These are phyloP conservation scores for Bruguiera parviflora DNA, from an alignment of 345 rosid species.

Conservation along the genomic window DNA sequence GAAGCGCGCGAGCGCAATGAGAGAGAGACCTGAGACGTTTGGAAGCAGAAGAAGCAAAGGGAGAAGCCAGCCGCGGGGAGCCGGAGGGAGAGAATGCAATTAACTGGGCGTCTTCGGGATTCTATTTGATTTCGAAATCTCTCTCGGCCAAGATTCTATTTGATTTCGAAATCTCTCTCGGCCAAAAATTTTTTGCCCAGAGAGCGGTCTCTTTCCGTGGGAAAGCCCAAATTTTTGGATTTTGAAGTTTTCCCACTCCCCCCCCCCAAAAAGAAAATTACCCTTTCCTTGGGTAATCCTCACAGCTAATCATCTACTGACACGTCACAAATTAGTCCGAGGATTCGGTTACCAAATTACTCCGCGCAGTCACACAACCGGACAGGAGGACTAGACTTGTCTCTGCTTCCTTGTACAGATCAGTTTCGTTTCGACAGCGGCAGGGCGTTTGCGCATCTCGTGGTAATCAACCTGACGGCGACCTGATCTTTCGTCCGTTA, in stretches of 20 bases:
- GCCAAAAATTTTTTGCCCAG: slow-evolving; percentile 7
- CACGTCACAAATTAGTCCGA: neutral
- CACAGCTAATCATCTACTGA: neutral
- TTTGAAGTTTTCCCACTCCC: slow-evolving; percentile 14
- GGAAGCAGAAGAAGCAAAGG: neutral
- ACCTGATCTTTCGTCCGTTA: no score
- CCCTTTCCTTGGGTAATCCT: neutral
- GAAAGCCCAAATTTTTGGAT: slow-evolving; percentile 25
- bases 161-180: neutral
- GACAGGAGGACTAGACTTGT: no score
- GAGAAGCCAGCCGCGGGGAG: neutral
- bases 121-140: slow-evolving; percentile 4
- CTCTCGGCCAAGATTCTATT: slow-evolving; percentile 1
- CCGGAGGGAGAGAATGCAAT: neutral
- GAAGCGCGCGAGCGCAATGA: neutral
- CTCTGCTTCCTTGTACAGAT: no score
- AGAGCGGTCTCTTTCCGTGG: slow-evolving; percentile 33
- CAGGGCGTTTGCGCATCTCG: no score
- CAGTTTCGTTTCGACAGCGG: no score
- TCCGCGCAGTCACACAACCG: no score
- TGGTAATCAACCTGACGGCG: no score
- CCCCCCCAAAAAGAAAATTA: no score
- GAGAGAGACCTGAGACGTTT: slow-evolving; percentile 18
- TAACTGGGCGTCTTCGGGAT: neutral
- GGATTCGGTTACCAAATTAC: neutral